These are phyloP conservation scores for Amorphotheca resinae DNA, from an alignment of 495 filamentous ascomycete species.

Conservation along the genomic window DNA sequence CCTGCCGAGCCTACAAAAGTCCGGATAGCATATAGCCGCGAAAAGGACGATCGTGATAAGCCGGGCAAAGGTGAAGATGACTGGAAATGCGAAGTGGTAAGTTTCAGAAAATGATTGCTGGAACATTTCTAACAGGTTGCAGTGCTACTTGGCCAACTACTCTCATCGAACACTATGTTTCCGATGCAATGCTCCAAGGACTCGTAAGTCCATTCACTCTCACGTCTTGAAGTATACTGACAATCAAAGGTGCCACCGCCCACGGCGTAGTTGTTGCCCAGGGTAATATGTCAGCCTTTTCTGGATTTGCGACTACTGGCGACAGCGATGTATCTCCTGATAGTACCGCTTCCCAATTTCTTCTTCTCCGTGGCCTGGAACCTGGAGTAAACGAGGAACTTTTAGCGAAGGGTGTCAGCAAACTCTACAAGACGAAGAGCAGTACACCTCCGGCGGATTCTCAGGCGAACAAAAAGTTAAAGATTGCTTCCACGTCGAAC, in stretches of 20 bases:
- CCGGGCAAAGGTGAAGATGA: conserved; percentile 47
- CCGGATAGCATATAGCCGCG: conserved; percentile 44
- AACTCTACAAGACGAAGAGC: conserved; percentile 51
- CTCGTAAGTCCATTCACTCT: conserved; percentile 38
- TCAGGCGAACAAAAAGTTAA: conserved; percentile 36
- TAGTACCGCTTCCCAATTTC: conserved; percentile 63
- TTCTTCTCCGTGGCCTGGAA: conserved; percentile 68
- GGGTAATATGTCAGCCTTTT: conserved; percentile 17
- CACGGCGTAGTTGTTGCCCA: conserved; percentile 17
- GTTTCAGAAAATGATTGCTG: conserved; percentile 14
- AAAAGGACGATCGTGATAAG: conserved; percentile 41
- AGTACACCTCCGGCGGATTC: conserved; percentile 30
- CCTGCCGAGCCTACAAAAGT: conserved; percentile 45
- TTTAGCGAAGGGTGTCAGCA: conserved; percentile 65
- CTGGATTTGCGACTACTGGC: conserved; percentile 47
- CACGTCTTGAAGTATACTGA: conserved; percentile 3
- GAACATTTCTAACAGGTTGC: conserved; percentile 11
- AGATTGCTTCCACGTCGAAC: conserved; percentile 63
- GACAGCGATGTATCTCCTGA: conserved; percentile 73
- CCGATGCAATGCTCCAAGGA: conserved; percentile 57
- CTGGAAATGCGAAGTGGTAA: conserved; percentile 64
- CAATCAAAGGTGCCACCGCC: conserved; percentile 18
- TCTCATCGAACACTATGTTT: conserved; percentile 57
- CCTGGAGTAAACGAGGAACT: conserved; percentile 63
- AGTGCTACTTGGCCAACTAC: conserved; percentile 68